Base-by-base conservation (phyloP, 768 basidiomycete genomes). In the Leccinum imitatum region DNA sequence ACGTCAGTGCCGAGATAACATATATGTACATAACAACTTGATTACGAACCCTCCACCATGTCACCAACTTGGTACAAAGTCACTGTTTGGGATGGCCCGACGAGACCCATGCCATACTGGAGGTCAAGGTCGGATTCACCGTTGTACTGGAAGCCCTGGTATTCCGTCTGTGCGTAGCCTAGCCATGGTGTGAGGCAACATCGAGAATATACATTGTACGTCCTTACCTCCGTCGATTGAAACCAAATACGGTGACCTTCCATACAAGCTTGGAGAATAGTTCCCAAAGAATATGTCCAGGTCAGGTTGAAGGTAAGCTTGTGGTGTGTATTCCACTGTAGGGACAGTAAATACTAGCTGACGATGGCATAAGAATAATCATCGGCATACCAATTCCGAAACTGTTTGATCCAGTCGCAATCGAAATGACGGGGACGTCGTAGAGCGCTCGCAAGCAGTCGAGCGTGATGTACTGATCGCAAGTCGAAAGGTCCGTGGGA, bases 21-120 rank as follows among this genome's bases (percentile, higher is more conserved):
- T 30, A 25, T 13, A 15, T 25, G 14, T 9, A 17, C 19, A 19
- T 4, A 14, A 19, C 47, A n/a, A 23, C 23, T 46, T 13, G 2
- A 27, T 30, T 19, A 64, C 58, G 19, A 47, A 63, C 75, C 71
- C 44, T 70, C 66, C 15, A 70, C 65, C 57, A 65, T 62, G 21
- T 72, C 71, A 54, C 75, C 73, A 21, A 53, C 62, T 60, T 74
- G 75, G 65, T 73, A 72, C 27, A 76, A 63, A 5, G 72, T 73
- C 47, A 75, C 65, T 9, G 17, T 58, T 47, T 70, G 67, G 1
- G 60, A 54, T 14, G 70, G 62, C 14, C 66, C 67, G 11, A 69
- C 60, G 25, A 75, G 66, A 44, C 64, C 59, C 68, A 75, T 75
- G 27, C 53, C 69, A 23, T 71, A 74, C 55, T 74, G 61, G 21